Conservation (phyloP, 2,329 filamentous ascomycete genomes). For the Nothomitra cinnamomea region DNA sequence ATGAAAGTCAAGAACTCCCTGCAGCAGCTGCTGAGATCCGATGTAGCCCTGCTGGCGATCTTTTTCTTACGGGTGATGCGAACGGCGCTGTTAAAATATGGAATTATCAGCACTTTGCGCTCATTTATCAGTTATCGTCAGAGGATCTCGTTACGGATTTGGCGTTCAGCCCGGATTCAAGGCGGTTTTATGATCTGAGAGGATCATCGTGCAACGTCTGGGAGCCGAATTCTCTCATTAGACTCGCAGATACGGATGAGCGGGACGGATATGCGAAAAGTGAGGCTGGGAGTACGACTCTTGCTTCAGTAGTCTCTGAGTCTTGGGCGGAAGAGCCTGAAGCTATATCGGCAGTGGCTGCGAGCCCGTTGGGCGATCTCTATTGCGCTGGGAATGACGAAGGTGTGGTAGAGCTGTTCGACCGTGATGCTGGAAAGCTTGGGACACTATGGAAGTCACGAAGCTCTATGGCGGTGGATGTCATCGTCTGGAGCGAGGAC, state of each 20-base stretch:
- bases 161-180: conserved; percentile 8
- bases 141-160: conserved; percentile 8
- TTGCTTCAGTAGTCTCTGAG: conserved; percentile 4
- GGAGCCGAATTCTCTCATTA: conserved; percentile 12
- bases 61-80: neutral
- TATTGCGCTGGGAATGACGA: conserved; percentile 8
- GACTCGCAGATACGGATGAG: conserved; percentile 9
- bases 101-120: neutral
- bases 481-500: conserved; percentile 6
- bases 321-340: conserved; percentile 1
- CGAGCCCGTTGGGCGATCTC: neutral
- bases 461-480: conserved; percentile 1
- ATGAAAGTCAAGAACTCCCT: neutral
- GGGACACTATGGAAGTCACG: neutral
- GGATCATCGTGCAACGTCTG: conserved; percentile 9
- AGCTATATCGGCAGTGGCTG: conserved; percentile 6
- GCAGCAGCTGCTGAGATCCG: neutral
- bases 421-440: neutral
- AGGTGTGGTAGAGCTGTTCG: conserved; percentile 6
- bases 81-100: neutral
- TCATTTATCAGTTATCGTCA: conserved; percentile 9
- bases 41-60: neutral
- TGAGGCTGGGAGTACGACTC: conserved; percentile 4
- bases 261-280: conserved; percentile 7
- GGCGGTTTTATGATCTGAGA: conserved; percentile 10